These are phyloP conservation scores for Chaetomium fimeti DNA, from an alignment of 495 filamentous ascomycete genomes.

Conservation along the genomic window DNA sequence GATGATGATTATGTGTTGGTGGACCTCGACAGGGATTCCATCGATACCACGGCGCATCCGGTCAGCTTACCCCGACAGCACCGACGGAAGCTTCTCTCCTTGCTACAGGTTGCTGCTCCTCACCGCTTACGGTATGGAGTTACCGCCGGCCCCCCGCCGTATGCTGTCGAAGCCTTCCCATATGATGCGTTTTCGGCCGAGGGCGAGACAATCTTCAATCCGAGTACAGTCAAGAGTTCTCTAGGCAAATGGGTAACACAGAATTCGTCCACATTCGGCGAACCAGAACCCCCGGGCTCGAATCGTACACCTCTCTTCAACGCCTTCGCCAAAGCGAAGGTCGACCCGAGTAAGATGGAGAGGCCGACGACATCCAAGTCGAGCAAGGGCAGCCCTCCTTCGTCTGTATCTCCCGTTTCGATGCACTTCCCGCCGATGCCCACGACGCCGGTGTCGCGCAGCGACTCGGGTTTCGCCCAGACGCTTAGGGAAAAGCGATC, in stretches of 20 bases:
- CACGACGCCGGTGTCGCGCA: conserved; percentile 73
- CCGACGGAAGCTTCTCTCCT: conserved; percentile 80
- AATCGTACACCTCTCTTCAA: conserved; percentile 68
- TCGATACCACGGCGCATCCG: conserved; percentile 75
- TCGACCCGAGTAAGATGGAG: conserved; percentile 62
- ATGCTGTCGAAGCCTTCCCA: conserved; percentile 88
- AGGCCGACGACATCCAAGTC: conserved; percentile 81
- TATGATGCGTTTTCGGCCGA: conserved; percentile 86
- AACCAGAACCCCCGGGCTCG: conserved; percentile 54
- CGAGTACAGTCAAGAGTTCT: conserved; percentile 64
- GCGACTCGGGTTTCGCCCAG: conserved; percentile 84
- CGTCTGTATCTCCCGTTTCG: conserved; percentile 81
- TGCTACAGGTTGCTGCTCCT: conserved; percentile 86
- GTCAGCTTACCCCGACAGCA: conserved; percentile 80
- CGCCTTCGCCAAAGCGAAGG: conserved; percentile 76
- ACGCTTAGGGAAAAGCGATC: conserved; percentile 91
- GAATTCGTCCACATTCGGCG: conserved; percentile 83
- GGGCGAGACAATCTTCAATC: conserved; percentile 72
- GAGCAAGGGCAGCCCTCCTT: conserved; percentile 73
- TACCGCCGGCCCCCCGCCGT: conserved; percentile 81
- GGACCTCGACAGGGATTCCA: conserved; percentile 84
- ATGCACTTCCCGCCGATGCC: conserved; percentile 73
- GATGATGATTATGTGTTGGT: conserved; percentile 97
- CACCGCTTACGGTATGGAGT: conserved; percentile 88
- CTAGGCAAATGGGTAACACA: conserved; percentile 82